Base-by-base conservation (phyloP, 2,329 filamentous ascomycete species). In the Alternaria atra region DNA sequence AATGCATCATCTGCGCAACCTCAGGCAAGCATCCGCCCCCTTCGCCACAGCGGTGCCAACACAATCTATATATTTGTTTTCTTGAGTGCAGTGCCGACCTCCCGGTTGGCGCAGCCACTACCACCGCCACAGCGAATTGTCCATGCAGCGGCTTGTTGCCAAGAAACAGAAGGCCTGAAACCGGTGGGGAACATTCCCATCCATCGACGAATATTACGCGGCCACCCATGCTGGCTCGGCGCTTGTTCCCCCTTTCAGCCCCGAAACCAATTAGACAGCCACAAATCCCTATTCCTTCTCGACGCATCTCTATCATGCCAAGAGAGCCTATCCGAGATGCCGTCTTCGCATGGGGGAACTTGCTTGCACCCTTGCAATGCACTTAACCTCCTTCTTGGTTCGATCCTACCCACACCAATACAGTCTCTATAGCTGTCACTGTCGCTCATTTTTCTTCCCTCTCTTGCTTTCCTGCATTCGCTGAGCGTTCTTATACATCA, bases 261-360 rank as follows among this genome's bases (percentile, higher is more conserved):
- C 52, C 59, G 53, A 64, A 48, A 54, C 71, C 68, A 71, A 68
- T 68, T 52, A 67, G 46, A 63, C 60, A 60, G 57, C 51, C 52
- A 62, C 60, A 58, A 56, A 55, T 66, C 68, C 60, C 58, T 57
- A 61, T 60, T 63, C 50, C 58, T 66, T 66, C 69, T 65, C 67
- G 67, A 70, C 62, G 23, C 39, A 40, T 59, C 64, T 57, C 55
- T 71, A 69, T 66, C 69, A 61, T 66, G 73, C 72, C 73, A 75
- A 74, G 73, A 39, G 40, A 6, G 47, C 48, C 47, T 60, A 67
- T 65, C 71, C 74, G 72, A 67, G 55, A 71, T 73, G 69, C 73
- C 73, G 74, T 73, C 72, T 75, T 74, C 47, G 72, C 71, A 70
- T 70, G 65, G 67, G 60, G 64, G 65, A 64, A 69, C 70, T 72